Base-by-base conservation (phyloP, 306 rosid species). In the Malus orientalis region DNA sequence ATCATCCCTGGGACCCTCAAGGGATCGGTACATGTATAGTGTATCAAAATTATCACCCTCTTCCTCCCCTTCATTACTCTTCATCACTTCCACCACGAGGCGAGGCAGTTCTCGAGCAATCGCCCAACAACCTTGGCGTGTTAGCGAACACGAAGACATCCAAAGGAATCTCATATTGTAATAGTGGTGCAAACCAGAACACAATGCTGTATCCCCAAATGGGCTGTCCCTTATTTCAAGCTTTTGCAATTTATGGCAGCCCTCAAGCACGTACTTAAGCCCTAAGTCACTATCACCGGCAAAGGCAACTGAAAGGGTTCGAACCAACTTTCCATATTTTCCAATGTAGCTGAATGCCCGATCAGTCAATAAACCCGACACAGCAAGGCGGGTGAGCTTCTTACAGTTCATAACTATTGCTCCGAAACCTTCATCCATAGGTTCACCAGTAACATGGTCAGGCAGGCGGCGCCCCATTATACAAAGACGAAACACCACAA, bases 161-260 rank as follows among this genome's bases (percentile, higher is more conserved):
- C 98, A 93, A n/a, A 93, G 89, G 77, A 93, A 93, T 75, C 97
- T 86, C 97, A 93, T 90, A 77, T 87, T 93, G 86, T 93, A 93
- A 68, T 85, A 93, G 79, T 86, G 93, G 83, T 89, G 92, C 83
- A 90, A 74, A 71, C 97, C 97, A 20, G 93, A 89, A 55, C 25
- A 88, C 51, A 93, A 54, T 76, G 93, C 96, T 49, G 57, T 83
- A 83, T 93, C 93, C 40, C 97, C 97, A 84, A 93, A 93, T 33
- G 97, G 97, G 83, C 97, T 75, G 60, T 93, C 97, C 81, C 96
- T 85, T 71, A 93, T 88, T 87, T 93, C 98, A 75, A 93, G 95
- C 81, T 93, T 93, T 63, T 91, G 95, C 85, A 93, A 81, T 69
- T 83, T 93, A 74, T 83, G 80, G 66, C 96, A 93, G 54, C 97